Evolutionary conservation across 1,139 yeast species (phyloP), one percentile per base, ranked within the genome.

Genomic region (Zygosaccharomyces sapae): DNA sequence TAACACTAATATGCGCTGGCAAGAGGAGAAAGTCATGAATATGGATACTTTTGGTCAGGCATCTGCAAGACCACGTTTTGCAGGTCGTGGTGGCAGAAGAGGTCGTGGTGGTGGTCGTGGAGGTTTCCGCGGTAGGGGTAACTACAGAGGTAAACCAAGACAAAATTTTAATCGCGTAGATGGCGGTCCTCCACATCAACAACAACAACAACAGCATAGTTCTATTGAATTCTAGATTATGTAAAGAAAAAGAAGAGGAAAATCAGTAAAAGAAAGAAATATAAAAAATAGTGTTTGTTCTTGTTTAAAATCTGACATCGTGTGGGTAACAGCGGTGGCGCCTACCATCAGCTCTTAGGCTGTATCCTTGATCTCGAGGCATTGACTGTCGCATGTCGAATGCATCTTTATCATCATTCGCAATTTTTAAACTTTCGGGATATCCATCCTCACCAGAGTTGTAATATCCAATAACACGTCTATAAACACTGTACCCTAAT

Each of bases 401-500:
- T 0, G 97, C 98, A 70, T 92, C 98, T 38, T 79, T 74, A 42
- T 80, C 83, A 57, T 85, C 92, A 55, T 80, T 70, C 2, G 71
- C 56, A 35, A 66, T 66, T 43, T 74, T 75, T 36, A 77, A 62
- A 46, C 75, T 77, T 2, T 55, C 48, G 0, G 72, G 72, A 46
- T 67, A 66, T 5, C 63, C 60, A 29, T 70, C 69, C 18, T 51
- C 59, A 9, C 46, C 43, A n/a, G 61, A 55, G 7, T 79, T 79
- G 63, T 92, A 92, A 62, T 92, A 92, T 0, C 94, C 94, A n/a
- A 87, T 79, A 5, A 92, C 97, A 47, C 98, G 69, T 66, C 98
- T 70, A 62, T 76, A 92, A 0, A 89, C 87, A 25, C 82, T 75
- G 61, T 90, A 94, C 0, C 97, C 97, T 50, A 92, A 68, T 56